Conservation (phyloP, 139 green algal genomes). For the Cymbomonas tetramitiformis region DNA sequence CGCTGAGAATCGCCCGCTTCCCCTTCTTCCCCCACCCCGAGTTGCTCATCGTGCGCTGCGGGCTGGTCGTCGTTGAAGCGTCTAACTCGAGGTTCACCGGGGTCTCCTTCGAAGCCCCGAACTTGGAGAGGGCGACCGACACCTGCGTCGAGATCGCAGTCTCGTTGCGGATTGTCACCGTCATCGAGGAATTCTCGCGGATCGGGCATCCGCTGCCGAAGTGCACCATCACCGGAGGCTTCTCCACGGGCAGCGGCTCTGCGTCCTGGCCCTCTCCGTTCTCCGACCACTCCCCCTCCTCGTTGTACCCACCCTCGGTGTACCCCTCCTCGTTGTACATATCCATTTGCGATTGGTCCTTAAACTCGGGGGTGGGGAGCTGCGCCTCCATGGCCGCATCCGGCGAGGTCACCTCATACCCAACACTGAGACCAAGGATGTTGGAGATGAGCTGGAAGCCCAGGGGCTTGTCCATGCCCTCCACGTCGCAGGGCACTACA, state of each 20-base stretch:
- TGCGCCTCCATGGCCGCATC: background rate
- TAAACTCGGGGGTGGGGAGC: background rate
- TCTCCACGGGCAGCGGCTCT: background rate
- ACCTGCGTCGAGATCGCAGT: constrained; percentile 7
- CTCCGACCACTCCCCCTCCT: background rate
- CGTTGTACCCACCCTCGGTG: background rate
- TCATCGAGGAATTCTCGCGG: background rate
- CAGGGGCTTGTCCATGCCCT: constrained; percentile 8
- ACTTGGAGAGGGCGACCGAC: background rate
- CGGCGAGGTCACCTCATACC: constrained; percentile 4
- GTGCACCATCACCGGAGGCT: background rate
- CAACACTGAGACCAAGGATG: constrained; percentile 5
- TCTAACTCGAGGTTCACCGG: background rate
- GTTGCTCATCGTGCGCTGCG: background rate
- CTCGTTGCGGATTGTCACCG: constrained; percentile 5
- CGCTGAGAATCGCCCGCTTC: background rate
- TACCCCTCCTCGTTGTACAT: background rate
- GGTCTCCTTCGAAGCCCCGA: background rate
- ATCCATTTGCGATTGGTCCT: no score
- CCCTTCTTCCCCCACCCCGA: background rate
- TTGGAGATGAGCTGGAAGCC: constrained; percentile 7
- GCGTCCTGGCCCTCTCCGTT: background rate
- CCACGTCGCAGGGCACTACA: constrained; percentile 4
- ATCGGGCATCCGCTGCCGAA: background rate
- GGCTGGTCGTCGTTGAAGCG: background rate